Percentiles rank a stretch among this genome's conserved stretches.
phyloP scores from a whole-genome alignment of 345 rosid species.

The Hevea brasiliensis region DNA sequence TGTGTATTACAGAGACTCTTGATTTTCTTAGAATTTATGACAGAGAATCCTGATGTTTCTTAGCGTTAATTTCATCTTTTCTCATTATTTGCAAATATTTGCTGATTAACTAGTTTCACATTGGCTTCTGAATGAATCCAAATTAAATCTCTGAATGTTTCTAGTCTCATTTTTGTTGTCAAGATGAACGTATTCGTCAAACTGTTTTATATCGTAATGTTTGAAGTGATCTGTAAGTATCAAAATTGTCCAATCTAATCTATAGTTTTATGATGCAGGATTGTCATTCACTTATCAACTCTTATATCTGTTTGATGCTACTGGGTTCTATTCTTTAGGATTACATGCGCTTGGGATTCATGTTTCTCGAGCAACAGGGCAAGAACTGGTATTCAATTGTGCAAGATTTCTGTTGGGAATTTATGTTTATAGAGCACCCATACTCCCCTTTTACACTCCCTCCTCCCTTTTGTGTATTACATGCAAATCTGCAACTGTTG shows the following conservation, averaged over 20 bases:
- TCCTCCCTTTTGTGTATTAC: background rate
- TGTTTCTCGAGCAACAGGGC: constrained; percentile 99
- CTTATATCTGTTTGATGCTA: constrained; percentile 91
- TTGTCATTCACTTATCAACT: constrained; percentile 87
- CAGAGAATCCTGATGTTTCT: background rate
- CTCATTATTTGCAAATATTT: background rate
- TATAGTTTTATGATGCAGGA: constrained; percentile 63
- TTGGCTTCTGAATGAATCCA: no score
- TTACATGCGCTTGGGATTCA: constrained; percentile 90
- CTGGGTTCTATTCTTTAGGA: constrained; percentile 89
- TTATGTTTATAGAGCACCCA: background rate
- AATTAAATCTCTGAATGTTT: no score
- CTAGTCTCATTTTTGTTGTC: no score
- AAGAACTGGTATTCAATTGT: constrained; percentile 72
- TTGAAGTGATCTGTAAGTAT: no score
- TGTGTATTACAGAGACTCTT: background rate
- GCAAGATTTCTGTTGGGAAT: constrained; percentile 9
- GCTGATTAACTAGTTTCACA: background rate
- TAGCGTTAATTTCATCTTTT: background rate
- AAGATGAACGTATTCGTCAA: no score
- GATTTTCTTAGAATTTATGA: no score
- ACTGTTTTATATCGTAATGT: no score
- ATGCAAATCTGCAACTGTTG: background rate
- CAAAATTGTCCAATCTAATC: no score
- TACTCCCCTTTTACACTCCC: background rate